Base-by-base conservation (phyloP, 176 grass and related monocot genomes). In the Triticum timopheevii region DNA sequence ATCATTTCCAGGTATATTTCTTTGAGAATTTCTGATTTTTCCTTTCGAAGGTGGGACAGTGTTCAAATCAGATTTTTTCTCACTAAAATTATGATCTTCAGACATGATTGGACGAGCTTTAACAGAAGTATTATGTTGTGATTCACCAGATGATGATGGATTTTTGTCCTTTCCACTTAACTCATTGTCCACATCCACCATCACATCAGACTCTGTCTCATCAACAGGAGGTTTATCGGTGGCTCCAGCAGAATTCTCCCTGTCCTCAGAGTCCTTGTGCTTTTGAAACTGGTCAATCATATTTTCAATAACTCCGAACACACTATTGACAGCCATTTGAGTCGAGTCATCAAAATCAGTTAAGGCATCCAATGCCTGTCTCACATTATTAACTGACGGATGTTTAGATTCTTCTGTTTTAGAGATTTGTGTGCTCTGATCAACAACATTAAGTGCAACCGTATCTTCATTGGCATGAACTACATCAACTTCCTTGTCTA, bases 331-430 rank as follows among this genome's bases (percentile, higher is more conserved):
- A 76, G 96, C 93, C 90, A 98, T 85, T 85, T 98, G 96, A 79
- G 93, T 95, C 11, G 96, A 98, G 82, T 98, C 96, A 91, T 98
- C 96, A 92, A 98, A 90, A 84, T 92, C 96, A 85, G 92, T 95
- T 86, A 98, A 88, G 80, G 96, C 96, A 91, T 98, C 90, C 78
- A 98, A 91, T 54, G 93, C 96, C 23, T 95, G 93, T 82, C 81
- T 86, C 50, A 98, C 80, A 89, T 81, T 89, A 91, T 81, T 89
- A 35, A 98, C 81, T 8, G 90, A 73, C 78, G 91, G 30, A 80
- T 87, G 45, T 80, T 85, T 89, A n/a, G 81, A 69, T 90, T 86
- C 86, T 90, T 91, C 93, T 69, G 65, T 66, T 90, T 86, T 95
- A 65, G 84, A 31, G 39, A 74, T 88, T 80, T 92, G 89, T 9